These are phyloP conservation scores for Cucurbita moschata DNA, from an alignment of 306 rosid genomes.

Conservation along the genomic window DNA sequence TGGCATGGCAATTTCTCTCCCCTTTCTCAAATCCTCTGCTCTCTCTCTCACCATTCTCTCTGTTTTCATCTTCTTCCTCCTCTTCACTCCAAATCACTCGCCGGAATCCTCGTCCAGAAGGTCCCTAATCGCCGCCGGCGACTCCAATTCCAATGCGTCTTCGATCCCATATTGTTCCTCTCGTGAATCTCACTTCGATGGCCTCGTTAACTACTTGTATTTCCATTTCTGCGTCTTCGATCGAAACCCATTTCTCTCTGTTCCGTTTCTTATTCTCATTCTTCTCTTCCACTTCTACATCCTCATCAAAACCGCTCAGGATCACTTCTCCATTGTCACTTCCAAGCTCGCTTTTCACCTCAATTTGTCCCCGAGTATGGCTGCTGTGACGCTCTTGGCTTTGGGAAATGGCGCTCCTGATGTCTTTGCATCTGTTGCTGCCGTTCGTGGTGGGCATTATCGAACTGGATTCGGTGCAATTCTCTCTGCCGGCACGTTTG, in stretches of 20 bases:
- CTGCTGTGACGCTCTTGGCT: slow-evolving; percentile 75
- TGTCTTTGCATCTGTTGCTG: slow-evolving; percentile 74
- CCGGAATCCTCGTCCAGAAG: slow-evolving; percentile 20
- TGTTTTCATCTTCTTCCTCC: slow-evolving; percentile 26
- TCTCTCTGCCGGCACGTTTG: slow-evolving; percentile 85
- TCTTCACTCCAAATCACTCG: slow-evolving; percentile 12
- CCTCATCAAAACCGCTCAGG: slow-evolving; percentile 83
- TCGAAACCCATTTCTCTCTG: slow-evolving; percentile 20
- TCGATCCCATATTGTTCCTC: slow-evolving; percentile 14
- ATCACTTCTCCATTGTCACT: slow-evolving; percentile 67
- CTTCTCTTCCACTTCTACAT: slow-evolving; percentile 65
- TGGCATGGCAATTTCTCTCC: slow-evolving; percentile 53
- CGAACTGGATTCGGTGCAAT: slow-evolving; percentile 87
- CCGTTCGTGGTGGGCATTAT: slow-evolving; percentile 62
- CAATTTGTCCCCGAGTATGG: slow-evolving; percentile 66
- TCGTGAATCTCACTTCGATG: slow-evolving; percentile 20
- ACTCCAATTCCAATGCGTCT: neutral
- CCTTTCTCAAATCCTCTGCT: slow-evolving; percentile 12
- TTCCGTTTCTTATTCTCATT: slow-evolving; percentile 37
- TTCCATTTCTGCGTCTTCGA: slow-evolving; percentile 32
- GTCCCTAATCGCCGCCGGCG: slow-evolving; percentile 21
- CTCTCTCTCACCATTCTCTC: slow-evolving; percentile 15
- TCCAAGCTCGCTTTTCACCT: slow-evolving; percentile 62
- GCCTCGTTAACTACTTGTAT: slow-evolving; percentile 41
- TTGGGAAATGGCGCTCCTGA: slow-evolving; percentile 94